phyloP scores from a whole-genome alignment of 73 alveolate genomes.

The Paramecium octaurelia region DNA sequence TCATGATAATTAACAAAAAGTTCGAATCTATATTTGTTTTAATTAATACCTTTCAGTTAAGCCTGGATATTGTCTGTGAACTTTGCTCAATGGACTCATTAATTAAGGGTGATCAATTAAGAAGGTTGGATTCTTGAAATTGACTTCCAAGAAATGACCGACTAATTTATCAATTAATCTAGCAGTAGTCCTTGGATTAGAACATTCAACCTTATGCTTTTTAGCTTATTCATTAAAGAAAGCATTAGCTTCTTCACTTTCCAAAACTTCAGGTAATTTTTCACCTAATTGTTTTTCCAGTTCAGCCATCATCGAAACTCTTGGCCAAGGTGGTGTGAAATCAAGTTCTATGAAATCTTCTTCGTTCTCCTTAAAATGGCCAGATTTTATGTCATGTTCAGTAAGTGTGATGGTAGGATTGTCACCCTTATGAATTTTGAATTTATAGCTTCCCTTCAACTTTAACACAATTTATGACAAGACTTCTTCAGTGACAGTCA shows the following conservation, averaged over 20 bases:
- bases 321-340: constrained; percentile 98
- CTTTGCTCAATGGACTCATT: constrained; percentile 99
- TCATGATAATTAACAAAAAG: constrained; percentile 91
- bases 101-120: constrained; percentile 97
- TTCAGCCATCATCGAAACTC: constrained; percentile 92
- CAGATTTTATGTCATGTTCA: constrained; percentile 16
- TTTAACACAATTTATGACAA: constrained; percentile 83
- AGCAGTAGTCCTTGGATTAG: constrained; percentile 86
- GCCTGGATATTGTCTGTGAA: constrained; percentile 87
- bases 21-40: constrained; percentile 73
- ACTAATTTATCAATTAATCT: constrained; percentile 92
- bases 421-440: constrained; percentile 91
- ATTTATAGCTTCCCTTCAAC: constrained; percentile 91
- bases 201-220: constrained; percentile 82
- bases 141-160: constrained; percentile 97
- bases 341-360: constrained; percentile 85
- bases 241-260: constrained; percentile 87
- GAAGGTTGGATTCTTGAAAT: constrained; percentile 95
- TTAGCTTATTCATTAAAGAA: constrained; percentile 83
- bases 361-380: constrained; percentile 64
- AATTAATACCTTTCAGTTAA: constrained; percentile 85
- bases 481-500: constrained; percentile 96
- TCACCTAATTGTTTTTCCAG: constrained; percentile 83
- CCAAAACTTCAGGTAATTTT: constrained; percentile 78
- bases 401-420: constrained; percentile 61